These are phyloP conservation scores for Echites panduratus DNA, from an alignment of 257 asterid species.

Conservation along the genomic window DNA sequence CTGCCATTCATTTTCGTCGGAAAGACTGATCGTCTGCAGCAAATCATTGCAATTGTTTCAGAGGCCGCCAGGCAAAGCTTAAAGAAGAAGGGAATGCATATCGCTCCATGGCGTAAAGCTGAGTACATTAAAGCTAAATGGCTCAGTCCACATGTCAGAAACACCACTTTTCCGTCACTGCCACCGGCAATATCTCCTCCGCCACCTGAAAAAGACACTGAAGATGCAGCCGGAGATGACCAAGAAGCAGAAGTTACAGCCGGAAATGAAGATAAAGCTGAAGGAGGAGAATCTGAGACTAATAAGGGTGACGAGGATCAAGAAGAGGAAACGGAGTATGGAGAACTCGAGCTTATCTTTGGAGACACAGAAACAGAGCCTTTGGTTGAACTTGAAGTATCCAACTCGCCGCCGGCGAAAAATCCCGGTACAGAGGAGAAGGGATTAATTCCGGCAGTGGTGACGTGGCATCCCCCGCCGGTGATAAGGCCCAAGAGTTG, in stretches of 20 bases:
- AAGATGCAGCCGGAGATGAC: too few species aligned
- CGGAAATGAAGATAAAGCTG: conserved; percentile 2
- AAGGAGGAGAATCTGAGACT: conserved; percentile 10
- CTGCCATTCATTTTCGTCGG: conserved; percentile 80
- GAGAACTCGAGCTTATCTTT: conserved; percentile 62
- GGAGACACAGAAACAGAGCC: conserved; percentile 38
- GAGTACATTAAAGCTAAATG: conserved; percentile 80
- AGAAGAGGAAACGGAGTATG: conserved; percentile 39
- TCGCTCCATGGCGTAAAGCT: conserved; percentile 90
- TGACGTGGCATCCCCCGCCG: conserved; percentile 79
- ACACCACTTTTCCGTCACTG: conserved; percentile 10
- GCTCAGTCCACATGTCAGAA: conserved; percentile 62
- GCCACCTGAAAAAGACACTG: conserved; percentile 11
- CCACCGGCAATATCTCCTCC: conserved; percentile 6
- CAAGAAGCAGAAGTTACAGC: too few species aligned
- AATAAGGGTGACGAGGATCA: conserved; percentile 5
- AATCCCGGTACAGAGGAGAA: conserved; percentile 24
- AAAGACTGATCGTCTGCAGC: conserved; percentile 63
- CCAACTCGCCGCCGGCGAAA: conserved; percentile 35
- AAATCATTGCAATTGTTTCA: conserved; percentile 66
- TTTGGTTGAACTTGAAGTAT: too few species aligned
- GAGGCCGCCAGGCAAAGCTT: conserved; percentile 76
- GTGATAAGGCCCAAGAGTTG: conserved; percentile 58
- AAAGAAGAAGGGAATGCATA: conserved; percentile 91
- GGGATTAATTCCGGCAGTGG: conserved; percentile 20